Evolutionary conservation across 1,284 basidiomycete species (phyloP), one percentile per base, ranked within the genome.

Genomic region (Tausonia pullulans): DNA sequence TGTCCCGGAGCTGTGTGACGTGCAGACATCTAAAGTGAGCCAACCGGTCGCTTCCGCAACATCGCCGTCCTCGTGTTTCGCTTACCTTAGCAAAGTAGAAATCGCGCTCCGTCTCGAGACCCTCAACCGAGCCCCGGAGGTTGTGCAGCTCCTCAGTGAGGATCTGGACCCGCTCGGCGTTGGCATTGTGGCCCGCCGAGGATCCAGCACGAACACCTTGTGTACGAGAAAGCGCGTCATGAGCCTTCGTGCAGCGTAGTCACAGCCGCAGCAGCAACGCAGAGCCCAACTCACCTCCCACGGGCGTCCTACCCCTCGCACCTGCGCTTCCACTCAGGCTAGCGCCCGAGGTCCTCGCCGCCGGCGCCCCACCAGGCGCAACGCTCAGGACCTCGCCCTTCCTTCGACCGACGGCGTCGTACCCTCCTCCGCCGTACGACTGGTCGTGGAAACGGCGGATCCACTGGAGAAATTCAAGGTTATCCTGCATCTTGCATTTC

Each of bases 401-500:
- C 61, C 91, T 81, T 59, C 91, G 83, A 10, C 79, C 90, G 1
- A 88, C 85, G 0, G 96, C 81, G 74, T 98, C 93, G 74, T 99
- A 99, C 6, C 81, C 82, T 63, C 89, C 86, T 0, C 94, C 95
- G 4, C 86, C 84, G 74, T 86, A 94, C 79, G 96, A 90, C 56
- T 83, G 78, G 73, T 98, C 93, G 95, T 96, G 98, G 78, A 87
- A 97, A 62, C 88, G 87, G 74, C 94, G 94, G 72, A 92, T 82
- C 95, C 95, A 98, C 77, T 99, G 95, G 64, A 95, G 75, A 78
- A 98, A 98, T 76, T 99, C 96, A 70, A 99, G 86, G 77, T 99
- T 99, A 78, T 98, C 96, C 87, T 98, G 96, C 95, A 98, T 98
- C 81, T 98, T 98, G 81, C 95, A 98, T 78, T 95, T 95, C 58